phyloP scores from a whole-genome alignment of 2,329 filamentous ascomycete genomes.

The Stachybotrys chlorohalonatus region DNA sequence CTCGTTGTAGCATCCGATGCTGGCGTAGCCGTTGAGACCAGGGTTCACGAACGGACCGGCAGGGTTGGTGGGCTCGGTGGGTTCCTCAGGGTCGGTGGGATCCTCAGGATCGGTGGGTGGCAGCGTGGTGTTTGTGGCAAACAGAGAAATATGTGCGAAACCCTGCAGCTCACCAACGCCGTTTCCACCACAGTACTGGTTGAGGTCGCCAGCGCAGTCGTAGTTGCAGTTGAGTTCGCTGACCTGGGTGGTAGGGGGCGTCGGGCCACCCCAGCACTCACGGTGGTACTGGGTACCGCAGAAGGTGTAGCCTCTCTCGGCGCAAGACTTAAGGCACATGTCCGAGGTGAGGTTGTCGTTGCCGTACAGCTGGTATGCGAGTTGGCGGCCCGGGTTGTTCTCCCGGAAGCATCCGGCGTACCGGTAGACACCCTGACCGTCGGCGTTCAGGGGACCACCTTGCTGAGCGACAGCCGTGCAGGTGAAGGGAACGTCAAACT shows the following conservation, averaged over 20 bases:
- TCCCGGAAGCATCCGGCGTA: constrained; percentile 1
- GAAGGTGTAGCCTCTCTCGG: neutral
- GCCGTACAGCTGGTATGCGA: neutral
- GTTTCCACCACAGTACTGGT: neutral
- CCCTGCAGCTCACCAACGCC: neutral
- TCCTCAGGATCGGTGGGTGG: neutral
- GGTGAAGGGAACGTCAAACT: constrained; percentile 1
- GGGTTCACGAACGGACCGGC: neutral
- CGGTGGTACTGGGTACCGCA: constrained; percentile 1
- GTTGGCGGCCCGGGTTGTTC: constrained; percentile 1
- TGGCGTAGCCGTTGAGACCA: constrained; percentile 1
- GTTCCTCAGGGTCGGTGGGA: neutral
- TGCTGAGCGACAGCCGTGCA: constrained; percentile 1
- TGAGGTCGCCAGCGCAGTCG: neutral
- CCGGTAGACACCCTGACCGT: neutral
- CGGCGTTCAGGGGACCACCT: neutral
- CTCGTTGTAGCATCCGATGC: constrained; percentile 1
- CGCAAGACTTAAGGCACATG: neutral
- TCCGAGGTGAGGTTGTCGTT: neutral
- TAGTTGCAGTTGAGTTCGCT: neutral
- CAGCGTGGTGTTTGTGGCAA: neutral
- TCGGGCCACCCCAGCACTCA: neutral
- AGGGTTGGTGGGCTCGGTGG: neutral
- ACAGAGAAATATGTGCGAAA: neutral
- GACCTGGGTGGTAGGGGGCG: neutral